Base-by-base conservation (phyloP, 257 asterid species). In the Vinca minor region DNA sequence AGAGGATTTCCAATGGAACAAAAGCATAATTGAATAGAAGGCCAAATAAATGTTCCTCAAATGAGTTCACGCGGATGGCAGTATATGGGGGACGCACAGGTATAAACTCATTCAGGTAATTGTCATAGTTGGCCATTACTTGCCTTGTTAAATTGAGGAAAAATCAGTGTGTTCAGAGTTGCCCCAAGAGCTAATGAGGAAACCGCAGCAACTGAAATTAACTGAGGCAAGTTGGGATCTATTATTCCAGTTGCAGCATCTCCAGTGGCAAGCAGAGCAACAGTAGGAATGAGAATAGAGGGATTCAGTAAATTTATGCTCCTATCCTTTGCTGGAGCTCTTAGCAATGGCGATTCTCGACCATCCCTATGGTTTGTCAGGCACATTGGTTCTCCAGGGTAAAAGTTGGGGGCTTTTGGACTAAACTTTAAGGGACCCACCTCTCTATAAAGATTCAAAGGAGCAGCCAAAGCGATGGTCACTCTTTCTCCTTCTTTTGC, bases 401-500 rank as follows among this genome's bases (percentile, higher is more conserved):
- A 92, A 81, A 82, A 81, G 66, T 79, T 85, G 32, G 95, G 94
- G 69, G 70, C 79, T 74, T 84, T 85, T 1, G 98, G 84, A 71
- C 83, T 92, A n/a, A 89, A 75, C 74, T 84, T 88, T 41, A 92
- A 62, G 10, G 95, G 96, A 8, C 98, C 98, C 13, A 89, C 74
- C 67, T 83, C 83, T 76, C 87, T 80, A 73, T 81, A 87, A 58
- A 83, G 80, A 72, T 68, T 79, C 41, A 73, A 66, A 14, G 95
- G 95, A 76, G 98, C 95, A 69, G 98, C 96, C 64, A 81, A 68
- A 49, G 96, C 86, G 69, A 92, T 78, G 56, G 98, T 92, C 69
- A 92, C 95, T 70, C 98, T 79, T 79, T 89, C 98, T 63, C 98
- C 98, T 78, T 86, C 86, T 73, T 81, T 92, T 32, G 96, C 93